phyloP scores from a whole-genome alignment of 768 basidiomycete species.

The Punctularia strigosozonata region DNA sequence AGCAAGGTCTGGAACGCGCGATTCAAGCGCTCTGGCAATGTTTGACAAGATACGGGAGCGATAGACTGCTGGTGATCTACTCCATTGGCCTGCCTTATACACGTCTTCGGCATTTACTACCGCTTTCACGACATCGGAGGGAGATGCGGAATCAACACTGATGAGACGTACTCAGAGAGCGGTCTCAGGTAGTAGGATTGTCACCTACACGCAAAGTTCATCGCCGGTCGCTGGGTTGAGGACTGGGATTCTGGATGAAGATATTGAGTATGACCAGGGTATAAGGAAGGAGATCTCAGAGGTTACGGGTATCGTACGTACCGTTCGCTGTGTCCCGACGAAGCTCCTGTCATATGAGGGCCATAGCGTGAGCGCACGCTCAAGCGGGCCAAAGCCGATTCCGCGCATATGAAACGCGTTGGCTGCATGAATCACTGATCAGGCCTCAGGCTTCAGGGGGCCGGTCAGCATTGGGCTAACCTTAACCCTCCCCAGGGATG shows the following conservation, averaged over 20 bases:
- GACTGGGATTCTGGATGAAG: slow-evolving; percentile 34
- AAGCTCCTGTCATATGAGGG: no score
- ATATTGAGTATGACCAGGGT: no score
- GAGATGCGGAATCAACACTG: slow-evolving; percentile 45
- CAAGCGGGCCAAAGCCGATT: no score
- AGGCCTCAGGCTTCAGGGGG: no score
- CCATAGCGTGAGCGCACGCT: no score
- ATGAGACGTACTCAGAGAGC: not conserved
- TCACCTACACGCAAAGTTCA: slow-evolving; percentile 36
- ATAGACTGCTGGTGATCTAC: slow-evolving; percentile 38
- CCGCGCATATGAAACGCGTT: no score
- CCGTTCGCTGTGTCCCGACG: no score
- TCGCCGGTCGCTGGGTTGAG: slow-evolving; percentile 61
- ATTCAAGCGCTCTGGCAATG: slow-evolving; percentile 52
- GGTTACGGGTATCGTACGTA: no score
- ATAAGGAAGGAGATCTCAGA: no score
- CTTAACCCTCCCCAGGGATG: no score
- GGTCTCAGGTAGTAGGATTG: not conserved
- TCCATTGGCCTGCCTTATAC: slow-evolving; percentile 66
- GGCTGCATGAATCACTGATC: no score
- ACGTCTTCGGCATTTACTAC: slow-evolving; percentile 43
- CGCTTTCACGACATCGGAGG: slow-evolving; percentile 36
- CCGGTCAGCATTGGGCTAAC: no score
- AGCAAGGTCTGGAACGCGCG: slow-evolving; percentile 45
- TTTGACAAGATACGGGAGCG: slow-evolving; percentile 57